Evolutionary conservation across 2,329 filamentous ascomycete species (phyloP).

Genomic region (Xylariomycetidae sp.): DNA sequence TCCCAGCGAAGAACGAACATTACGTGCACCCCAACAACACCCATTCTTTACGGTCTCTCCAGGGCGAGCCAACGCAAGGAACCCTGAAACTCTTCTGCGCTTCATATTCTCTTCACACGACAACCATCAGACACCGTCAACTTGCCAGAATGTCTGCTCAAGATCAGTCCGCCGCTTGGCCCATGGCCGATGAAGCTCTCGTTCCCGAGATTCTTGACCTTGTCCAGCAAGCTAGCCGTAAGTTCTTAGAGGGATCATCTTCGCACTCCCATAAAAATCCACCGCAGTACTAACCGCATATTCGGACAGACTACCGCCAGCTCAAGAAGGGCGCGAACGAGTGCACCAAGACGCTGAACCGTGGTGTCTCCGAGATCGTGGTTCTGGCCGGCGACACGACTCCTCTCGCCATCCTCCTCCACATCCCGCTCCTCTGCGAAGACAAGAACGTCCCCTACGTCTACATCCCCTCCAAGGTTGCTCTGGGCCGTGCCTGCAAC

Average conservation of each 20-base stretch:
- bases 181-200: constrained; percentile 65
- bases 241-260: constrained; percentile 17
- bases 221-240: constrained; percentile 60
- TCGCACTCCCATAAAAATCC: constrained; percentile 10
- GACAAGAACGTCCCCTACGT: constrained; percentile 56
- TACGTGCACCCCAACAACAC: neutral
- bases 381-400: constrained; percentile 84
- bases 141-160: constrained; percentile 22
- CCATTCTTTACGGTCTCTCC: no score
- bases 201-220: constrained; percentile 79
- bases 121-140: constrained; percentile 1
- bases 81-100: constrained; percentile 37
- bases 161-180: constrained; percentile 47
- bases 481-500: constrained; percentile 83
- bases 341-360: constrained; percentile 80
- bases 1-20: neutral
- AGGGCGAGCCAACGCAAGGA: constrained; percentile 59
- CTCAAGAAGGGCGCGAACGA: constrained; percentile 88
- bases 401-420: constrained; percentile 81
- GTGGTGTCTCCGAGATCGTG: constrained; percentile 83
- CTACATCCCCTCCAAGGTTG: constrained; percentile 59
- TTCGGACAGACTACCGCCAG: constrained; percentile 45
- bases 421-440: constrained; percentile 83
- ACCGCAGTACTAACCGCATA: neutral
- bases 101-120: neutral